Evolutionary conservation across 495 filamentous ascomycete genomes (phyloP), one percentile per base, ranked within the genome.

Genomic region (Lineolata rhizophorae): DNA sequence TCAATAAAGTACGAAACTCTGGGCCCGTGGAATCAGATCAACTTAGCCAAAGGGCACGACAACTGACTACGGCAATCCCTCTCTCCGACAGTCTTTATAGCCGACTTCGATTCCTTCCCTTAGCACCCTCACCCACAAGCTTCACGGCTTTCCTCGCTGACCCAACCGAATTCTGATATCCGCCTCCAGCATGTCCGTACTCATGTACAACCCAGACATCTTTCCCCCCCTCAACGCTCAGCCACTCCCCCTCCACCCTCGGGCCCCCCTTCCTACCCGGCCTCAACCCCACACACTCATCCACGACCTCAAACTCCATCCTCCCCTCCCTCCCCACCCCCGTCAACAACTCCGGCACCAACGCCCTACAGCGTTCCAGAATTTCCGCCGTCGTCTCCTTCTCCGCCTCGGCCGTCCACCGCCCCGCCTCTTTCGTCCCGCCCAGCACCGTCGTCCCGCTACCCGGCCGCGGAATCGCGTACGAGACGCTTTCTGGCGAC

Each of bases 261-360:
- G 44, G 32, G 4, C 51, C 57, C 18, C 50, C 48, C 15, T 44
- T 36, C 36, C 55, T 38, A 22, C 38, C 47, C 11, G 54, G 54
- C 38, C 54, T 37, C 4, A 56, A 32, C n/a, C 56, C 55, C n/a
- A 49, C 49, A 34, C 47, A 41, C 35, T 46, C 50, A 28, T 41
- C 47, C 19, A 57, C 12, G 20, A 52, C 47, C 38, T 58, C 53
- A 37, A 55, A 55, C 5, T 44, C 47, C n/a, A n/a, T n/a, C n/a
- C n/a, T n/a, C 6, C 42, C 46, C 31, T 48, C 38, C 27, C 20
- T 18, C n/a, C 37, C 47, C 6, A 29, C 35, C 17, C 15, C 37
- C 32, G 27, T 40, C 35, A 51, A 29, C 9, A 56, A 31, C 42
- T 56, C 54, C 18, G 51, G 56, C 30, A 41, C 49, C 36, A 46